Base-by-base conservation (phyloP, 192 early-diverging fungal genomes). In the Coemansia sp. region DNA sequence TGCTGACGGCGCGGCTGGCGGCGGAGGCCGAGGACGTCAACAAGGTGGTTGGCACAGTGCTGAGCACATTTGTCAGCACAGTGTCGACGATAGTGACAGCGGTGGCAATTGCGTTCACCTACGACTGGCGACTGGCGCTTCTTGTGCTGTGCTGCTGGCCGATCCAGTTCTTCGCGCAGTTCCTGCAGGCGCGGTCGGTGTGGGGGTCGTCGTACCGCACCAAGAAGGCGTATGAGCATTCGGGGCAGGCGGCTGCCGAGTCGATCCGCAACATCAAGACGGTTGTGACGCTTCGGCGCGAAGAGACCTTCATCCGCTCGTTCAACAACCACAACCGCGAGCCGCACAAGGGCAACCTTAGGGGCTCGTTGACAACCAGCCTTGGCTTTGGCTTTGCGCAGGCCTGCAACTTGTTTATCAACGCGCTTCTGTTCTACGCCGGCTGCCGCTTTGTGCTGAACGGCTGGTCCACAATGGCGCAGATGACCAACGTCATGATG, bases 261-360 rank as follows among this genome's bases (percentile, higher is more conserved):
- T 83, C 89, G 35, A 89, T 99, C 64, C 76, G 86, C 65, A 87
- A 86, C 66, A 91, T 99, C 69, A 84, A 89, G 41, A 99, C 95
- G 0, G 91, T 96, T 4, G 86, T 88, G 20, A 87, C 89, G 4
- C 38, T 86, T 93, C 63, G 92, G 74, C 42, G 86, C 71, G 73
- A 85, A 81, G 73, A 75, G 75, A 63, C 70, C 40, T 61, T 83
- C 73, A 78, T 83, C 67, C 10, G 67, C 59, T n/a, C 52, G 43
- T 56, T 90, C 60, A 65, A 49, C 63, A 57, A 79, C 14, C 74
- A 80, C 22, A 84, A 83, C 61, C 54, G 79, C 46, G 65, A 57
- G 15, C 83, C 83, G 35, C 78, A 87, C 61, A n/a, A 45, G 3
- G 74, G 65, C 61, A 82, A 79, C 36, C 23, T 73, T 15, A 43